A percentile compares a stretch with the other conserved stretches of the same genome.
Evolutionary conservation across 306 rosid genomes (phyloP).

Genomic region (Fagus crenata): DNA sequence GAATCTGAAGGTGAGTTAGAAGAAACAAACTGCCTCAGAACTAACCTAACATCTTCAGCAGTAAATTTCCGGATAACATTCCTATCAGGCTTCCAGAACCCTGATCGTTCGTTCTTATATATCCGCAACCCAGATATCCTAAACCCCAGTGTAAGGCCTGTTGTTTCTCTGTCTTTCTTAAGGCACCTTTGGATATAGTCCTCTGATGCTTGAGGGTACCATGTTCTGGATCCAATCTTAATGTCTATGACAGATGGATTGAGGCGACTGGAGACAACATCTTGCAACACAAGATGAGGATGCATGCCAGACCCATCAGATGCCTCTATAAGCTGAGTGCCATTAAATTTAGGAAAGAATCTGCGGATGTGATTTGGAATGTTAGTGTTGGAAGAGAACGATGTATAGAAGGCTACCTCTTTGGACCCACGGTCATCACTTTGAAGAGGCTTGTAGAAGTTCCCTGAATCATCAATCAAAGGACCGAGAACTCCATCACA

Average conservation of each 20-base stretch:
- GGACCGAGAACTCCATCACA: conserved; percentile 65
- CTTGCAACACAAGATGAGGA: conserved; percentile 64
- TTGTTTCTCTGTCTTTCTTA: conserved; percentile 49
- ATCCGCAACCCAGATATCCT: conserved; percentile 71
- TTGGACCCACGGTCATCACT: conserved; percentile 51
- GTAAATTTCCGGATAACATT: conserved; percentile 30
- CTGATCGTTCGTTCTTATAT: conserved; percentile 33
- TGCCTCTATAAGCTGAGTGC: conserved; percentile 50
- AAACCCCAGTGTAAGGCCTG: conserved; percentile 55
- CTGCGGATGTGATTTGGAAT: conserved; percentile 40
- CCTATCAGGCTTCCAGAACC: conserved; percentile 57
- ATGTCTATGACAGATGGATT: conserved; percentile 63
- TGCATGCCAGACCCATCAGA: conserved; percentile 73
- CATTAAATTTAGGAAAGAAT: conserved; percentile 64
- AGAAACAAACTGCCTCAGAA: conserved; percentile 66
- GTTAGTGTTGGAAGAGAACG: conserved; percentile 33
- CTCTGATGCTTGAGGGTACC: conserved; percentile 62
- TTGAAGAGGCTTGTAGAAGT: conserved; percentile 86
- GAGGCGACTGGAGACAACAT: conserved; percentile 25
- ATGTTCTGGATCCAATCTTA: conserved; percentile 83
- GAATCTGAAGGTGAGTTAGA: conserved; percentile 35
- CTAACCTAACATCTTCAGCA: conserved; percentile 28
- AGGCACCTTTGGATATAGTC: conserved; percentile 55
- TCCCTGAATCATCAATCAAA: conserved; percentile 66
- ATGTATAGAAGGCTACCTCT: conserved; percentile 52